Base-by-base conservation (phyloP, 139 green algal genomes). In the Chlamydomonas schloesseri region DNA sequence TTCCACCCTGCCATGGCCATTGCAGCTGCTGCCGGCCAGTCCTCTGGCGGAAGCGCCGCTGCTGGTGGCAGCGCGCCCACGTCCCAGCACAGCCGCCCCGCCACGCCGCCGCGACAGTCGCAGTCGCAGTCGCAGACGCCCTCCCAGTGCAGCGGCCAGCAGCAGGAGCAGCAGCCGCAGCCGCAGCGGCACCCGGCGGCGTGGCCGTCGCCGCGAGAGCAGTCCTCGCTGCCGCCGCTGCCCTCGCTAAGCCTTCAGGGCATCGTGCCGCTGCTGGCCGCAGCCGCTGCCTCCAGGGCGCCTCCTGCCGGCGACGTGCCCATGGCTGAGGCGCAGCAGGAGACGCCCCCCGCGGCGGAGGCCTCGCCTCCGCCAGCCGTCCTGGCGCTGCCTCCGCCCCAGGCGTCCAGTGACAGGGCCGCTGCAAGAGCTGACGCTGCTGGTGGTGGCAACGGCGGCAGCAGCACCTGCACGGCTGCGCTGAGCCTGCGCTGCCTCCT, bases 401-500 rank as follows among this genome's bases (percentile, higher is more conserved):
- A 50, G 42, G 6, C 42, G 42, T 8, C 42, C 6, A 50, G 42
- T 50, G 42, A 50, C 8, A 5, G n/a, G n/a, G n/a, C 14, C 57
- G 57, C 14, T 57, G 58, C 36, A 14, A 28, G 46, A 33, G 60
- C 24, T 4, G 42, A 37, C 33, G 60, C 76, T 31, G 58, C 57
- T n/a, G 74, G 8, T 33, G 57, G 37, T 2, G 74, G 24, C 10
- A 9, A 34, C 18, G 34, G 14, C 17, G 76, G 36, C 33, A 58
- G 31, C 34, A 34, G 26, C 21, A 37, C 13, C 13, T 26, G 28
- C 23, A 17, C 26, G 21, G 28, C 34, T 8, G 31, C 18, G 33
- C 67, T 67, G 46, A 69, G 79, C 79, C 79, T 85, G 67, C 65
- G 79, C 0, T 65, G 21, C 0, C 67, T 85, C 20, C 31, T 85